phyloP scores from a whole-genome alignment of 164 flowering plant genomes.

The Nymphaea colorata region DNA sequence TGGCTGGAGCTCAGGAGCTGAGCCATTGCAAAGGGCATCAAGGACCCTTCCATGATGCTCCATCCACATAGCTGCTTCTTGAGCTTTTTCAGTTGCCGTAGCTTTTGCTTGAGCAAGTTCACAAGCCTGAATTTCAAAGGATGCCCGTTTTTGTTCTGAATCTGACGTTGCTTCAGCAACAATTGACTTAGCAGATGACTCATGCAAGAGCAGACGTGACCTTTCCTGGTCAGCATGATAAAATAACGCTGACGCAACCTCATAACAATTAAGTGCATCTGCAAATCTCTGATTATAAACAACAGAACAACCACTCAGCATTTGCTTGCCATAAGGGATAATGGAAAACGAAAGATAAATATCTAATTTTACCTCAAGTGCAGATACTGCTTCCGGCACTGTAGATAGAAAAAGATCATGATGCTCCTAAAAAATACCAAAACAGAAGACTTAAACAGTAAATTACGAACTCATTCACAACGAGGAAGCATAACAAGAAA shows the following conservation, averaged over 20 bases:
- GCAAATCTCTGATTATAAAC: constrained; percentile 50
- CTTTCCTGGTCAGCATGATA: constrained; percentile 80
- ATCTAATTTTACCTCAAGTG: constrained; percentile 59
- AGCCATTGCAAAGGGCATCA: constrained; percentile 68
- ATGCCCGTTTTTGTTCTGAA: constrained; percentile 54
- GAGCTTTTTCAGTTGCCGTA: constrained; percentile 57
- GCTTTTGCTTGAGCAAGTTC: constrained; percentile 82
- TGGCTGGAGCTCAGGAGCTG: constrained; percentile 44
- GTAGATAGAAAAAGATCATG: constrained; percentile 74
- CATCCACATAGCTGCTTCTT: constrained; percentile 72
- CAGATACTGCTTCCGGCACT: constrained; percentile 69
- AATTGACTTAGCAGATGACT: constrained; percentile 71
- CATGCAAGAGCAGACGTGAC: constrained; percentile 56
- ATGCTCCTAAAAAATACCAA: constrained; percentile 51
- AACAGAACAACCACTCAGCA: constrained; percentile 1
- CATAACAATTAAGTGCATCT: constrained; percentile 58
- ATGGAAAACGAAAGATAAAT: neutral
- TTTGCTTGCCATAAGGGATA: neutral
- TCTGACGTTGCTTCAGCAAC: constrained; percentile 72
- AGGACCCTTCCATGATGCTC: constrained; percentile 86
- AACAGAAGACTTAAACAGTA: neutral
- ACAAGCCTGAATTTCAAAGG: constrained; percentile 61
- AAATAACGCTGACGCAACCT: constrained; percentile 55
- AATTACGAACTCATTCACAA: too few species aligned
- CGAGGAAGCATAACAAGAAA: neutral